These are phyloP conservation scores for Zostera marina DNA, from an alignment of 116 monocot species.

Conservation along the genomic window DNA sequence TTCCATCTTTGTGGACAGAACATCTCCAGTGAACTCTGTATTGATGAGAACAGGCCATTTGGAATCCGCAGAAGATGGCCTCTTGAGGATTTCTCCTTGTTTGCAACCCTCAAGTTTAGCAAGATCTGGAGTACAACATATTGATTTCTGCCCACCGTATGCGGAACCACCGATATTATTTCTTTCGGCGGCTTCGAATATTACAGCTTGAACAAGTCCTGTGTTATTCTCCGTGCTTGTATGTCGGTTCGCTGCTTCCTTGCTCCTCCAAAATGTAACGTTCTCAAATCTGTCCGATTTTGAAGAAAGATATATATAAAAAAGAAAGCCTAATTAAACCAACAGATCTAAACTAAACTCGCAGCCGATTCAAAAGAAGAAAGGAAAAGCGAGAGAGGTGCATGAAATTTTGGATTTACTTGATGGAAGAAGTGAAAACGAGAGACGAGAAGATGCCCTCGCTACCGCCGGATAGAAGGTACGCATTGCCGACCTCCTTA, in stretches of 20 bases:
- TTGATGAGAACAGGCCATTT: slow-evolving; percentile 58
- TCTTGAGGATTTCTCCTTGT: slow-evolving; percentile 74
- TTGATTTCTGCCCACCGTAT: slow-evolving; percentile 83
- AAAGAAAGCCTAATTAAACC: background rate
- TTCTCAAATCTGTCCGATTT: slow-evolving; percentile 46
- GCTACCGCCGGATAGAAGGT: slow-evolving; percentile 89
- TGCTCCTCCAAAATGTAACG: slow-evolving; percentile 66
- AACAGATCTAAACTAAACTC: background rate
- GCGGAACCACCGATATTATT: slow-evolving; percentile 90
- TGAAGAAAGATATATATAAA: background rate
- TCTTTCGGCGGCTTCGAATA: slow-evolving; percentile 88
- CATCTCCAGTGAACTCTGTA: slow-evolving; percentile 55
- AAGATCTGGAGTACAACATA: slow-evolving; percentile 94
- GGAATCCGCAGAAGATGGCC: slow-evolving; percentile 47
- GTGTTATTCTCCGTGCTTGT: slow-evolving; percentile 67
- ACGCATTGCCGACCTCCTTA: slow-evolving; percentile 83
- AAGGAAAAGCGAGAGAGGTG: no score
- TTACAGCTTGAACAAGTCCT: slow-evolving; percentile 70
- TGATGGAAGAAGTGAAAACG: slow-evolving; percentile 31
- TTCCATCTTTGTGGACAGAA: slow-evolving; percentile 32
- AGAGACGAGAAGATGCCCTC: slow-evolving; percentile 61
- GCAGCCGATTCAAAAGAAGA: background rate
- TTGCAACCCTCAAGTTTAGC: slow-evolving; percentile 81
- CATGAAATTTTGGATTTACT: slow-evolving; percentile 20
- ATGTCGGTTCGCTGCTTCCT: slow-evolving; percentile 54